Percentiles rank a stretch among this genome's conserved stretches.
phyloP scores from a whole-genome alignment of 352 stramenopile genomes.

The Hyaloperonospora arabidopsidis region DNA sequence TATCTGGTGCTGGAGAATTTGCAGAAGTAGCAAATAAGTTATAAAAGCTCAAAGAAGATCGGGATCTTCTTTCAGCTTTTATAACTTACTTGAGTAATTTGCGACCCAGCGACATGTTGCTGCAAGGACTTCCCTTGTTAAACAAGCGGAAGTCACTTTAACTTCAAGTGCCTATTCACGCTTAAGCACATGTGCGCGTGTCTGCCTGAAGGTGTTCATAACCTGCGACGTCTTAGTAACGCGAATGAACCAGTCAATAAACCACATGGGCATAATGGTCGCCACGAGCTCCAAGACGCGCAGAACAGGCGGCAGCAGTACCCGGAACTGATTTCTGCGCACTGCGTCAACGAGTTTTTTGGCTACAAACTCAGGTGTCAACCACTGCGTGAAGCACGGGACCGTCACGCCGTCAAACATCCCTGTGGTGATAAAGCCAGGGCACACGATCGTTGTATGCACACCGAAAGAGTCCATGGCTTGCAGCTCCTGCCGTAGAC shows the following conservation, averaged over 20 bases:
- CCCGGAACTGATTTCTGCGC: conserved; percentile 36
- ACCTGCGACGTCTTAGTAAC: conserved; percentile 32
- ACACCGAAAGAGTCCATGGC: conserved; percentile 31
- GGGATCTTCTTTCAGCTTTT: too few relatives aligned
- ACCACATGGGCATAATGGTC: conserved; percentile 31
- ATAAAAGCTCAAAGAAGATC: too few relatives aligned
- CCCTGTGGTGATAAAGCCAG: conserved; percentile 50
- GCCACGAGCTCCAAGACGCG: conserved; percentile 28
- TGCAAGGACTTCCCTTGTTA: too few relatives aligned
- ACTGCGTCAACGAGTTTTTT: conserved; percentile 40
- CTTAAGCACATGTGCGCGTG: conserved; percentile 32
- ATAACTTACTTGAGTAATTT: too few relatives aligned
- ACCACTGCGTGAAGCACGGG: conserved; percentile 31
- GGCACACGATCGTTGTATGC: conserved; percentile 48
- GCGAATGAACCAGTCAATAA: conserved; percentile 33
- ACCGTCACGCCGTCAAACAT: conserved; percentile 56
- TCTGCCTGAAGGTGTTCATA: conserved; percentile 49
- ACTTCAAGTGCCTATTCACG: conserved; percentile 18
- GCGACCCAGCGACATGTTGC: too few relatives aligned
- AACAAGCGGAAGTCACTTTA: too few relatives aligned
- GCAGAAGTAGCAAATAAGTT: too few relatives aligned
- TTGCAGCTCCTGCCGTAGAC: conserved; percentile 44
- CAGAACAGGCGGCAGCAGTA: conserved; percentile 33
- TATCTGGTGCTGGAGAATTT: too few relatives aligned
- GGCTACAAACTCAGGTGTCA: conserved; percentile 42